Evolutionary conservation across 164 flowering plant species (phyloP), one percentile per base, ranked within the genome.

Genomic region (Liquidambar formosana): DNA sequence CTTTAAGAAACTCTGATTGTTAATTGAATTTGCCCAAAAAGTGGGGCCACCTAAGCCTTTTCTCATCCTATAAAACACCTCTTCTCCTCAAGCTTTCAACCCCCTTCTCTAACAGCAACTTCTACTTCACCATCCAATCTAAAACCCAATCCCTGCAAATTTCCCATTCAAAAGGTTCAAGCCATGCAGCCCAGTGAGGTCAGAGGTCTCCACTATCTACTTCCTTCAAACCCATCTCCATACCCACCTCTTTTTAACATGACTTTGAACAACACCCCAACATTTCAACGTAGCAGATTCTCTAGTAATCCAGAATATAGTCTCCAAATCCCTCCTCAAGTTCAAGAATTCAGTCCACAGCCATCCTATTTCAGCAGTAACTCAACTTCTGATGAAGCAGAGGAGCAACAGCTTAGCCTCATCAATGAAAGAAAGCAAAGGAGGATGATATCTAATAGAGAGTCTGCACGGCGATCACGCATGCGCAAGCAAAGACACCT

Each of bases 401-500:
- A 88, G 2, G 95, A 88, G 64, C 88, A 89, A 27, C 92, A 90
- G 38, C 70, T 67, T 58, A 81, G 79, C 11, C 74, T 88, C 22
- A 85, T 88, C 63, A 89, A 86, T 25, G 98, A 94, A 83, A 78
- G 97, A 81, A 90, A 82, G 76, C 89, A 83, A 76, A 81, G 98
- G 67, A 84, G 98, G 72, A 94, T 92, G 97, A 87, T 94, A 74
- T 94, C 98, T 0, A 94, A 94, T 63, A 73, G 98, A 70, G 98
- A 94, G 75, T 94, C 98, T 1, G 98, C 98, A 8, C 83, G 98
- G 15, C 41, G 98, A 47, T 92, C 98, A 16, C 85, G 98, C 51
- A 92, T 92, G 97, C 78, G 98, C 45, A 92, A 94, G 85, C 97
- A 94, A 82, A 84, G 77, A 74, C 97, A 92, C 79, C 83, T 94